Evolutionary conservation across 129 eudicot species (phyloP).

Genomic region (carrot (Daucus carota)): DNA sequence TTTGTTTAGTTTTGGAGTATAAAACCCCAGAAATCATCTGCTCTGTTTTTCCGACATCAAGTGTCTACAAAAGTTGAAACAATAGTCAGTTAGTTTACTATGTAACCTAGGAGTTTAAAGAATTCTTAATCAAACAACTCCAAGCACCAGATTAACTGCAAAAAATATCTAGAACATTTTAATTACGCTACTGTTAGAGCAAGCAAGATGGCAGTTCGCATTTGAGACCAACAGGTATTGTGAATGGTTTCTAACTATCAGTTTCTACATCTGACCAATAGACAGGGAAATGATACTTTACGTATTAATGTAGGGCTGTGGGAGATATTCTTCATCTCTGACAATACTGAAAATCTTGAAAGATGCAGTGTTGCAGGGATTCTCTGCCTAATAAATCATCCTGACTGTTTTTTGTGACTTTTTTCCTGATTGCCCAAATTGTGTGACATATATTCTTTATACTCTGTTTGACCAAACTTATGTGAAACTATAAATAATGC

Average conservation of each 20-base stretch:
- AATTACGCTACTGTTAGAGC: too few species aligned
- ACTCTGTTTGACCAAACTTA: background rate
- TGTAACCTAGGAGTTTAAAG: background rate
- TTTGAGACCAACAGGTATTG: too few species aligned
- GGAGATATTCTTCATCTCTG: too few species aligned
- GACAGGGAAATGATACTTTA: too few species aligned
- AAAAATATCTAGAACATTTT: background rate
- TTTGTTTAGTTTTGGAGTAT: too few species aligned
- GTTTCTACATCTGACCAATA: too few species aligned
- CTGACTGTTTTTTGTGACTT: background rate
- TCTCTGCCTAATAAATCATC: background rate
- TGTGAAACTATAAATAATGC: background rate
- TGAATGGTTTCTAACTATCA: too few species aligned
- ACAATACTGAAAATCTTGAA: background rate
- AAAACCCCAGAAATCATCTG: too few species aligned
- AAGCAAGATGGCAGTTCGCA: too few species aligned
- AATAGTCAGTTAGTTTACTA: background rate
- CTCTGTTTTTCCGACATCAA: too few species aligned
- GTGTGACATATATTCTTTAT: background rate
- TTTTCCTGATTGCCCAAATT: background rate
- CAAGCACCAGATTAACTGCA: background rate
- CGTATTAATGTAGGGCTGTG: too few species aligned
- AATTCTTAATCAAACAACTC: background rate
- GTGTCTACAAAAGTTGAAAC: conserved; percentile 1
- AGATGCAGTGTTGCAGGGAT: background rate